Conservation (phyloP, 495 filamentous ascomycete genomes). For the Cudoniella acicularis region DNA sequence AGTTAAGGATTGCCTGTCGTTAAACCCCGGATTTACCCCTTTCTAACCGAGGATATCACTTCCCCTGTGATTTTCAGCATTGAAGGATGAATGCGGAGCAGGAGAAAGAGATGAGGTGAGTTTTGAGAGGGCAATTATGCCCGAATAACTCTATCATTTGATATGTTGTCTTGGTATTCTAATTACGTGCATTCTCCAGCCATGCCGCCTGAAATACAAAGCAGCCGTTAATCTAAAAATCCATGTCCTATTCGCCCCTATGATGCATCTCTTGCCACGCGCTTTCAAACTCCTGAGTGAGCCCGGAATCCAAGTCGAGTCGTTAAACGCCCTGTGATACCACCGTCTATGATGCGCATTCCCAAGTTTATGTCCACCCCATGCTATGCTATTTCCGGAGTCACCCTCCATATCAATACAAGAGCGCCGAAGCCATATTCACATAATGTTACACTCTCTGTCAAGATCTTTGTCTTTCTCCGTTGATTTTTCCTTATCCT, state of each 20-base stretch:
- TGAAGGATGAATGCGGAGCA: too few species aligned
- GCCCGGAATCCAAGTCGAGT: not conserved
- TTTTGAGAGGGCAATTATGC: not conserved
- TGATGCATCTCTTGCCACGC: not conserved
- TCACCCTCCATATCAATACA: not conserved
- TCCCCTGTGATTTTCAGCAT: too few species aligned
- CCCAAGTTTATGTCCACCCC: not conserved
- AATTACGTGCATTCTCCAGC: not conserved
- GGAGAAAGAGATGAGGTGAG: too few species aligned
- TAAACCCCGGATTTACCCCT: too few species aligned
- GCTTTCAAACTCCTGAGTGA: not conserved
- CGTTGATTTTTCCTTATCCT: constrained; percentile 37
- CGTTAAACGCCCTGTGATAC: too few species aligned
- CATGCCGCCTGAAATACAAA: not conserved
- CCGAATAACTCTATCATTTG: not conserved
- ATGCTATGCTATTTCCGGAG: not conserved
- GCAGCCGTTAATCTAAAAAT: not conserved
- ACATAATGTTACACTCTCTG: constrained; percentile 67
- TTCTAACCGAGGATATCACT: too few species aligned
- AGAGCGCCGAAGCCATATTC: constrained; percentile 15
- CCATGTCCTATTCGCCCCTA: not conserved
- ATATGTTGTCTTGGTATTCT: not conserved
- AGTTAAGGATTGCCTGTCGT: too few species aligned
- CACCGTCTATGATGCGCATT: not conserved
- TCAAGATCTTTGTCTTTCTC: constrained; percentile 45